phyloP scores from a whole-genome alignment of 2,329 filamentous ascomycete species.

The Arthrocladium fulminans region DNA sequence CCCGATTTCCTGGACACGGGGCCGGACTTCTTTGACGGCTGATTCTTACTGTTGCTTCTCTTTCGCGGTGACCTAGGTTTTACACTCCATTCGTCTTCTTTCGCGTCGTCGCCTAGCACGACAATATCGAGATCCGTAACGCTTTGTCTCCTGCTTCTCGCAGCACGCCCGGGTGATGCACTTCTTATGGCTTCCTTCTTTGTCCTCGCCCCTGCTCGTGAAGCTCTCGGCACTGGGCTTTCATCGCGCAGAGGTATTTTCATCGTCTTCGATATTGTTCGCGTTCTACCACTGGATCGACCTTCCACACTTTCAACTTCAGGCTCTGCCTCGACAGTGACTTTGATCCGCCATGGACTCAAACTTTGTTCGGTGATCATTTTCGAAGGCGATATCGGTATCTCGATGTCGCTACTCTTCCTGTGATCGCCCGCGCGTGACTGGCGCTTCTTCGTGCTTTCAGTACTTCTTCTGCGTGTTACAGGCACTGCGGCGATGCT shows the following conservation, averaged over 20 bases:
- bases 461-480: neutral
- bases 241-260: constrained; percentile 34
- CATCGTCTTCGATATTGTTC: constrained; percentile 26
- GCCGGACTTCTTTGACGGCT: constrained; percentile 3
- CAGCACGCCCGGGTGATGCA: constrained; percentile 12
- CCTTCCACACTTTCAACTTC: constrained; percentile 32
- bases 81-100: constrained; percentile 20
- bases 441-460: neutral
- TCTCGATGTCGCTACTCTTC: constrained; percentile 1
- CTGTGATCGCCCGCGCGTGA: neutral
- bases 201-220: neutral
- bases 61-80: constrained; percentile 18
- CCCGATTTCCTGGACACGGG: constrained; percentile 1
- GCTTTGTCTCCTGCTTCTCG: constrained; percentile 15
- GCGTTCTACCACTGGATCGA: constrained; percentile 16
- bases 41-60: constrained; percentile 9
- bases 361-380: constrained; percentile 26
- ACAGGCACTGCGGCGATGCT: constrained; percentile 8
- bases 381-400: constrained; percentile 5
- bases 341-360: constrained; percentile 41
- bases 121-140: constrained; percentile 21
- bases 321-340: constrained; percentile 39
- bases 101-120: constrained; percentile 21
- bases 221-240: constrained; percentile 1
- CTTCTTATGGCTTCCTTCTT: constrained; percentile 9